These are phyloP conservation scores for Talaromyces sp. DNA, from an alignment of 2,329 filamentous ascomycete species.

Conservation along the genomic window DNA sequence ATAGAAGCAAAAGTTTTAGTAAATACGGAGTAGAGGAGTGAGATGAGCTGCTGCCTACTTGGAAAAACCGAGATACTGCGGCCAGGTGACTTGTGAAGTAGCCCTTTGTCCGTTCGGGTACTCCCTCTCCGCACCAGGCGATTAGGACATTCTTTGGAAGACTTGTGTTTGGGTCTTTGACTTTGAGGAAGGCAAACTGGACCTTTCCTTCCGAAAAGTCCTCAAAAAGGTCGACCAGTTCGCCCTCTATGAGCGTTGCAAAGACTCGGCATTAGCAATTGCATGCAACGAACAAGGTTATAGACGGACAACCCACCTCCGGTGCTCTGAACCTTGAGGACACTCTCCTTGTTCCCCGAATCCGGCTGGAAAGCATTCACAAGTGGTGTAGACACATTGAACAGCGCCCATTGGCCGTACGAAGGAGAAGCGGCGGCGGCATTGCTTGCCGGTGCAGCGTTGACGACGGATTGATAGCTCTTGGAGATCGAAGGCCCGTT, in stretches of 20 bases:
- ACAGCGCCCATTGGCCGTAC: constrained; percentile 88
- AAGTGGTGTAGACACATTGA: constrained; percentile 86
- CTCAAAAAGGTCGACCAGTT: constrained; percentile 82
- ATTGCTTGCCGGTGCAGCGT: constrained; percentile 53
- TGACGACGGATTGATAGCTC: constrained; percentile 66
- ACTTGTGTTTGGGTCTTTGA: constrained; percentile 87
- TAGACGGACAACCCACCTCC: constrained; percentile 59
- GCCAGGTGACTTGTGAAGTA: constrained; percentile 95
- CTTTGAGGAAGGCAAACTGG: constrained; percentile 94
- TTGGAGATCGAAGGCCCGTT: constrained; percentile 75
- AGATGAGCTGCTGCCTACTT: constrained; percentile 43
- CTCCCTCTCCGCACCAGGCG: constrained; percentile 94
- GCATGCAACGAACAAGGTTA: background rate
- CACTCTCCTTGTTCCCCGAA: constrained; percentile 78
- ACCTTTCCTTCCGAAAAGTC: constrained; percentile 96
- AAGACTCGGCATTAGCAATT: background rate
- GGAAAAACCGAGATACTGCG: constrained; percentile 83
- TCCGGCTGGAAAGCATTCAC: constrained; percentile 87
- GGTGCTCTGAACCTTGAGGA: constrained; percentile 88
- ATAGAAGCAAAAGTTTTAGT: background rate
- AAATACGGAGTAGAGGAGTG: background rate
- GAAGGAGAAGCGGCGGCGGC: constrained; percentile 65
- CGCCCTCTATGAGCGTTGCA: constrained; percentile 61
- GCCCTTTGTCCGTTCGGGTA: constrained; percentile 96
- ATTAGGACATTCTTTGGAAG: constrained; percentile 91